Evolutionary conservation across 306 rosid species (phyloP).

Genomic region (Cicer yamashitae): DNA sequence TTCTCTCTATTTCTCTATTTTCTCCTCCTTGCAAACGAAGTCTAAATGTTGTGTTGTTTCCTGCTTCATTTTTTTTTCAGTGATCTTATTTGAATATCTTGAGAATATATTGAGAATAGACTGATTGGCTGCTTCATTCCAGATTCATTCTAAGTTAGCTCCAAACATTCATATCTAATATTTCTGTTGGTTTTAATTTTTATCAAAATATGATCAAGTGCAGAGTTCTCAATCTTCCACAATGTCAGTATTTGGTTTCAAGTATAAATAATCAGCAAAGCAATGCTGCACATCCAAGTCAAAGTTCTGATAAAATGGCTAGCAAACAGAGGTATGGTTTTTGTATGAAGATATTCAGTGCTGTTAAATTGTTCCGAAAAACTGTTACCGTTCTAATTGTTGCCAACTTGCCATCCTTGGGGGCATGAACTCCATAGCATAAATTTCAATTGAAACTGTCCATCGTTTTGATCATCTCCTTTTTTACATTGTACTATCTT

Average conservation of each 20-base stretch:
- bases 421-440: constrained; percentile 28
- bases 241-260: constrained; percentile 60
- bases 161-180: constrained; percentile 11
- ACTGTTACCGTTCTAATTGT: neutral
- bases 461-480: constrained; percentile 4
- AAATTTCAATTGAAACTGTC: neutral
- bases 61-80: neutral
- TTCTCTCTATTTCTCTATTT: no score
- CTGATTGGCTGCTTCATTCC: constrained; percentile 21
- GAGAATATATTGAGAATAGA: constrained; percentile 6
- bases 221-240: constrained; percentile 84
- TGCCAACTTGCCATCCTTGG: neutral
- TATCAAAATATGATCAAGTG: constrained; percentile 35
- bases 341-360: constrained; percentile 30
- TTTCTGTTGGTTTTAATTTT: constrained; percentile 32
- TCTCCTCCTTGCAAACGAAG: no score
- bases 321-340: constrained; percentile 65
- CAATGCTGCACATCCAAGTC: constrained; percentile 45
- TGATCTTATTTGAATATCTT: neutral
- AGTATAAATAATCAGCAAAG: constrained; percentile 50
- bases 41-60: neutral
- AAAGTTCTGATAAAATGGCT: constrained; percentile 51
- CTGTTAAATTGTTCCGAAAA: constrained; percentile 21
- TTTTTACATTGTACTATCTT: constrained; percentile 15
- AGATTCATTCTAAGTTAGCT: constrained; percentile 19